Base-by-base conservation (phyloP, 2,329 filamentous ascomycete genomes). In the Hypoxylon sp. region DNA sequence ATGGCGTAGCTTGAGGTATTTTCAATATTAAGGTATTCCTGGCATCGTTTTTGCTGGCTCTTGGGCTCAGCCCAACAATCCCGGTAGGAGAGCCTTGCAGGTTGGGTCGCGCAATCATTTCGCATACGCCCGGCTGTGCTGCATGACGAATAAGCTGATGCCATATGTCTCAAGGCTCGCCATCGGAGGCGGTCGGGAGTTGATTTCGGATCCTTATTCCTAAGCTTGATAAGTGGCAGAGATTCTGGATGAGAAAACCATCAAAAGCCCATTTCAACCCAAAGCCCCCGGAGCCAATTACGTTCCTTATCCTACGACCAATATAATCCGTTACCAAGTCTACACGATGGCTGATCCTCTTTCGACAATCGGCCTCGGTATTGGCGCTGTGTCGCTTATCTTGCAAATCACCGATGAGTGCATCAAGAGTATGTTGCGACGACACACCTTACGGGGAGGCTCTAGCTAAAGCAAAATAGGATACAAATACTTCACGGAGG, bases 401-500 rank as follows among this genome's bases (percentile, higher is more conserved):
- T 11, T 63, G 15, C 61, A 64, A 29, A 37, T 58, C 10, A 53
- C 54, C 15, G 54, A 64, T 48, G 61, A 64, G 29, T 58, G 53
- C 15, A 46, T 64, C 15, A 58, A 64, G 15, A 31, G 61, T 58
- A n/a, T n/a, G 47, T 29, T 19, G 19, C 13, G 6, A 3, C 15
- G 2, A 15, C 8, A 21, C 1, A 17, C 6, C 15, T 35, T 19
- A 31, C 1, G 24, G 17, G 55, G 3, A 37, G 31, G 15, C 37
- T 11, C 7, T 7, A 19, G 29, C 59, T 53, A 58, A 53, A 1
- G 7, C 5, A 53, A 15, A 35, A 15, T 17, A 64, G 53, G 47
- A 53, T 68, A 65, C 27, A 60, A 58, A n/a, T 53, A 59, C 29
- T 61, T 68, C 55, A 48, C 35, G 2, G 65, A 68, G 24, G 65